These are phyloP conservation scores for Verticillium tricorpus DNA, from an alignment of 2,329 filamentous ascomycete genomes.

Conservation along the genomic window DNA sequence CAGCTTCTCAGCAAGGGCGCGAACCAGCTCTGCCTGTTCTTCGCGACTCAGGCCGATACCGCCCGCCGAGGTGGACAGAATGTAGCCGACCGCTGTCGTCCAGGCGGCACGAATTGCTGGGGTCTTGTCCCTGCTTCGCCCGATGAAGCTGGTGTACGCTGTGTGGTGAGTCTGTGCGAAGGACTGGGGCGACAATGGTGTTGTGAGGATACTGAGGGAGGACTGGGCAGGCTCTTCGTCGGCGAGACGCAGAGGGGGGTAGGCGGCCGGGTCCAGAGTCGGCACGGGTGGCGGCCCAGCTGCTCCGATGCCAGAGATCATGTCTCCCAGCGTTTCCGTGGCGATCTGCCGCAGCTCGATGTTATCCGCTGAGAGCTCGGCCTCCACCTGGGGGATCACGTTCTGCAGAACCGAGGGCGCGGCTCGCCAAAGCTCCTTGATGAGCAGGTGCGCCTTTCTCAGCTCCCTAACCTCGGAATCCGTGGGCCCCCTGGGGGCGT, in stretches of 20 bases:
- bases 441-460: constrained; percentile 80
- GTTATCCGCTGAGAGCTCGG: constrained; percentile 87
- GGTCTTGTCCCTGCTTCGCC: constrained; percentile 82
- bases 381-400: constrained; percentile 89
- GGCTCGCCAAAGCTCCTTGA: constrained; percentile 91
- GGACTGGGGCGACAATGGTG: constrained; percentile 80
- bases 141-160: constrained; percentile 80
- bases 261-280: constrained; percentile 73
- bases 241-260: constrained; percentile 68
- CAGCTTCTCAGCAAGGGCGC: constrained; percentile 72
- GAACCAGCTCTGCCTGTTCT: constrained; percentile 73
- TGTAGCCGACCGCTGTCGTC: constrained; percentile 78
- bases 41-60: constrained; percentile 81
- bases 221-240: constrained; percentile 49
- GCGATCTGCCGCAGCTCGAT: constrained; percentile 80
- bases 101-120: constrained; percentile 78
- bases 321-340: constrained; percentile 91
- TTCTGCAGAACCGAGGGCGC: constrained; percentile 85
- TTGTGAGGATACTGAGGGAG: constrained; percentile 62
- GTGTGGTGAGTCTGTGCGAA: constrained; percentile 77
- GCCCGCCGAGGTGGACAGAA: constrained; percentile 86
- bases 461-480: constrained; percentile 85
- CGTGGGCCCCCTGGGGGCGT: constrained; percentile 57
- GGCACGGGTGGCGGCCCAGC: constrained; percentile 75
- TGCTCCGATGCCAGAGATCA: constrained; percentile 89